Percentiles rank a stretch among this genome's conserved stretches.
Conservation (phyloP, 176 grass and related monocot genomes). For the Oryza meridionalis region DNA sequence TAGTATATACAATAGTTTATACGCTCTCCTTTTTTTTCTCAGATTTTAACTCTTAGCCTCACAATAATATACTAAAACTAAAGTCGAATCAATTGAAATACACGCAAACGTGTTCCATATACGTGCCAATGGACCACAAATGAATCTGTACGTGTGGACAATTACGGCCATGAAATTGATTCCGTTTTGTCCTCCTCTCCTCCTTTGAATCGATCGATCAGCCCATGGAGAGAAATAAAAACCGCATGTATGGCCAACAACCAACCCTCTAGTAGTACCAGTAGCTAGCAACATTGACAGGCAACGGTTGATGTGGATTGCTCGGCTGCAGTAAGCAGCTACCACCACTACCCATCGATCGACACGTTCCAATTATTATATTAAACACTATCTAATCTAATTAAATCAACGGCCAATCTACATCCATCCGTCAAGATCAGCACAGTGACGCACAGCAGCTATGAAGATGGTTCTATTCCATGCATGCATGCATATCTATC, state of each 20-base stretch:
- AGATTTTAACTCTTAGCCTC: too few species aligned
- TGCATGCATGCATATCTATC: neutral
- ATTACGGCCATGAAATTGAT: neutral
- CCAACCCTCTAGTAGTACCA: neutral
- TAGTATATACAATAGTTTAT: too few species aligned
- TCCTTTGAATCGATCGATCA: too few species aligned
- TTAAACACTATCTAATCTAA: neutral
- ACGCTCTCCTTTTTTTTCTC: too few species aligned
- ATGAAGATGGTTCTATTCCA: neutral
- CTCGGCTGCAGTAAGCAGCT: neutral
- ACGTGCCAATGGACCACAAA: too few species aligned
- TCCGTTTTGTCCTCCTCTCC: neutral
- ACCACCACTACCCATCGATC: neutral
- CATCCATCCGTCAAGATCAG: neutral
- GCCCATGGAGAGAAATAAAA: neutral
- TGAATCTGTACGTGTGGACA: too few species aligned
- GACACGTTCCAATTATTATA: neutral
- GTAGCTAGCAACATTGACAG: neutral
- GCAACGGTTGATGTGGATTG: neutral
- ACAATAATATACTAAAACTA: too few species aligned
- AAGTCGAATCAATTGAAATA: too few species aligned
- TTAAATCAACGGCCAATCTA: neutral
- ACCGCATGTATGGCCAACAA: neutral
- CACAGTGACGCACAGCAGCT: neutral
- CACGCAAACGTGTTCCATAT: too few species aligned